These are phyloP conservation scores for Cryptococcus sp. DNA, from an alignment of 1,284 basidiomycete species.

Conservation along the genomic window DNA sequence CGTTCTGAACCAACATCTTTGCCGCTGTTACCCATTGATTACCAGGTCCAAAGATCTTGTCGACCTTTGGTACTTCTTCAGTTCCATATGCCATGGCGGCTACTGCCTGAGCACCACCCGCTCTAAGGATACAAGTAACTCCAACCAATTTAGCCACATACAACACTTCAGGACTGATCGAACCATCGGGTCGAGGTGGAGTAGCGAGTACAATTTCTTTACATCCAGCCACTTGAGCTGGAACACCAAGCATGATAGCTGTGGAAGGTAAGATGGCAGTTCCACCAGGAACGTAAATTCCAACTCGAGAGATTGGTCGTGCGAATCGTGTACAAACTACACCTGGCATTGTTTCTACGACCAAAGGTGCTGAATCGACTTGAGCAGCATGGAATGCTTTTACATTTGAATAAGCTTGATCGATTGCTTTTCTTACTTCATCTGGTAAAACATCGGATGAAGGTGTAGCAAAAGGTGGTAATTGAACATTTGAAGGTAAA, in stretches of 20 bases:
- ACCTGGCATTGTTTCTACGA: slow-evolving; percentile 96
- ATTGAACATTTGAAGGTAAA: slow-evolving; percentile 48
- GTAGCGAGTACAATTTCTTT: slow-evolving; percentile 90
- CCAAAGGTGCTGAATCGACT: slow-evolving; percentile 63
- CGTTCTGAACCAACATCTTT: slow-evolving; percentile 98
- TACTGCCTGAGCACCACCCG: slow-evolving; percentile 96
- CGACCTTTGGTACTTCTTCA: slow-evolving; percentile 92
- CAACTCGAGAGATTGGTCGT: slow-evolving; percentile 88
- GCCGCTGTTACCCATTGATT: slow-evolving; percentile 99
- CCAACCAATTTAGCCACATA: slow-evolving; percentile 87
- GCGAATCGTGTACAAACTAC: slow-evolving; percentile 93
- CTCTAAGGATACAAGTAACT: slow-evolving; percentile 81
- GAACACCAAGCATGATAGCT: slow-evolving; percentile 95
- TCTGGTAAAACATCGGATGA: slow-evolving; percentile 57
- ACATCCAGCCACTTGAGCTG: slow-evolving; percentile 96
- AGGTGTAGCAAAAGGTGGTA: slow-evolving; percentile 49
- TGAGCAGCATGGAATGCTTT: slow-evolving; percentile 85
- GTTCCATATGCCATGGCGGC: slow-evolving; percentile 97
- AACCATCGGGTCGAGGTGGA: slow-evolving; percentile 84
- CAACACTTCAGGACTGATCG: slow-evolving; percentile 89
- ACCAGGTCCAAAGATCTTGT: slow-evolving; percentile 98
- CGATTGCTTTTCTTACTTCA: slow-evolving; percentile 75
- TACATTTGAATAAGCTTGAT: slow-evolving; percentile 89
- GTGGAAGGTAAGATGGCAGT: slow-evolving; percentile 95
- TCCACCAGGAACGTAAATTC: slow-evolving; percentile 95